Conservation (phyloP, 352 stramenopile species). For the Phytophthora citricola region DNA sequence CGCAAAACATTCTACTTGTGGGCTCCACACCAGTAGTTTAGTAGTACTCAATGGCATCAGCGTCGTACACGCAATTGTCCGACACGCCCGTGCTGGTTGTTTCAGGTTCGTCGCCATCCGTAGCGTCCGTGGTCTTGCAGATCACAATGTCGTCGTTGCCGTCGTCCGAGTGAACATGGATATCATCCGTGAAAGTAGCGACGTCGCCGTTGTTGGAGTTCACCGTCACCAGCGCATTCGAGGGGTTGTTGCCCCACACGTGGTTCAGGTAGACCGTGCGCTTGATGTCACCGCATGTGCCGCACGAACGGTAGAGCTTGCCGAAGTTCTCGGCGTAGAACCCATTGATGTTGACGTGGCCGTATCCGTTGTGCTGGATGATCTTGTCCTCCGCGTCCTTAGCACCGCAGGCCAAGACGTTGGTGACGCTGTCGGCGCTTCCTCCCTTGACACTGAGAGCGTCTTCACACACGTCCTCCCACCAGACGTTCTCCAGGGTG, state of each 20-base stretch:
- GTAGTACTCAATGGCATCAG: conserved; percentile 34
- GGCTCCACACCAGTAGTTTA: neutral
- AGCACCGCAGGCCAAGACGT: conserved; percentile 37
- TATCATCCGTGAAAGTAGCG: conserved; percentile 41
- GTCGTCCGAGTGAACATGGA: conserved; percentile 34
- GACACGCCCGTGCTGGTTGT: conserved; percentile 31
- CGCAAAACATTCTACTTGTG: conserved; percentile 22
- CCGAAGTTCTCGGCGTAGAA: conserved; percentile 54
- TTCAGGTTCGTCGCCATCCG: conserved; percentile 28
- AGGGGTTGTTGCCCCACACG: conserved; percentile 45
- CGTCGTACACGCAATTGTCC: conserved; percentile 32
- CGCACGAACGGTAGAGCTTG: conserved; percentile 46
- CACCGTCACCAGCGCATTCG: conserved; percentile 42
- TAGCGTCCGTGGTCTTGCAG: conserved; percentile 33
- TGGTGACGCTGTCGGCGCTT: conserved; percentile 33
- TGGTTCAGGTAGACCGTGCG: conserved; percentile 47
- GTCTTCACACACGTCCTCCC: conserved; percentile 50
- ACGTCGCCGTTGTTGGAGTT: conserved; percentile 50
- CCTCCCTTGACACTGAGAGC: conserved; percentile 47
- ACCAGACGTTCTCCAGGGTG: conserved; percentile 44
- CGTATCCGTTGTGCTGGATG: conserved; percentile 52
- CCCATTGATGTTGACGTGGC: conserved; percentile 47
- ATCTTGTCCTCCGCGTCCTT: conserved; percentile 50
- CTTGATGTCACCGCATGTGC: conserved; percentile 38
- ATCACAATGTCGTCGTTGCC: conserved; percentile 29